Evolutionary conservation across 495 filamentous ascomycete species (phyloP).

Genomic region (Rhypophila decipiens): DNA sequence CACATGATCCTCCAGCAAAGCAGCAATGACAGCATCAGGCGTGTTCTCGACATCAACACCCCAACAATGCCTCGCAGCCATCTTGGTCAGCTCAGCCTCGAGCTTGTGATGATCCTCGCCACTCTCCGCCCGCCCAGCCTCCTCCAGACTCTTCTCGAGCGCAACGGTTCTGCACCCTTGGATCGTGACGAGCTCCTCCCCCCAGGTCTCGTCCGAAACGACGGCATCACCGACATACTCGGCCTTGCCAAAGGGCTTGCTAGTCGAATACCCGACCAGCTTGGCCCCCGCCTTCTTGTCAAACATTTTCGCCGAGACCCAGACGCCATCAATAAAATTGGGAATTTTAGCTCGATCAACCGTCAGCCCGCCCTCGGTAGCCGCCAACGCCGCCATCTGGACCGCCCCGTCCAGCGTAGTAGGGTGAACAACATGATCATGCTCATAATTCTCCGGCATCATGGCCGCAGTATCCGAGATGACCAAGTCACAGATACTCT

Average conservation of each 20-base stretch:
- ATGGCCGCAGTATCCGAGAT: neutral
- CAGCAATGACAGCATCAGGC: neutral
- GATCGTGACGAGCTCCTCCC: neutral
- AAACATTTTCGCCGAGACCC: neutral
- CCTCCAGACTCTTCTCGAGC: neutral
- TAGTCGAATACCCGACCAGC: neutral
- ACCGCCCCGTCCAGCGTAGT: conserved; percentile 1
- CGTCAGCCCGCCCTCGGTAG: conserved; percentile 1
- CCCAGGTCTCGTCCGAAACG: neutral
- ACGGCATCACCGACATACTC: neutral
- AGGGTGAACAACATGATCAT: conserved; percentile 3
- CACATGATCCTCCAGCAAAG: neutral
- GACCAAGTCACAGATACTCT: too few relatives aligned
- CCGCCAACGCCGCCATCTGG: conserved; percentile 1
- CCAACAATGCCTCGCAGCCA: neutral
- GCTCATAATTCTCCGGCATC: conserved; percentile 1
- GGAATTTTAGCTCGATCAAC: neutral
- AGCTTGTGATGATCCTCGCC: neutral
- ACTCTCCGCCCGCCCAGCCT: neutral
- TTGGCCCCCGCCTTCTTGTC: neutral
- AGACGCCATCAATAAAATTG: neutral
- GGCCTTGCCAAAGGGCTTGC: neutral
- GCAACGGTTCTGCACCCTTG: neutral
- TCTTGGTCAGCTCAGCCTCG: neutral
- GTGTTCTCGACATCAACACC: neutral